Evolutionary conservation across 345 rosid species (phyloP).

Genomic region (Citrus medica): DNA sequence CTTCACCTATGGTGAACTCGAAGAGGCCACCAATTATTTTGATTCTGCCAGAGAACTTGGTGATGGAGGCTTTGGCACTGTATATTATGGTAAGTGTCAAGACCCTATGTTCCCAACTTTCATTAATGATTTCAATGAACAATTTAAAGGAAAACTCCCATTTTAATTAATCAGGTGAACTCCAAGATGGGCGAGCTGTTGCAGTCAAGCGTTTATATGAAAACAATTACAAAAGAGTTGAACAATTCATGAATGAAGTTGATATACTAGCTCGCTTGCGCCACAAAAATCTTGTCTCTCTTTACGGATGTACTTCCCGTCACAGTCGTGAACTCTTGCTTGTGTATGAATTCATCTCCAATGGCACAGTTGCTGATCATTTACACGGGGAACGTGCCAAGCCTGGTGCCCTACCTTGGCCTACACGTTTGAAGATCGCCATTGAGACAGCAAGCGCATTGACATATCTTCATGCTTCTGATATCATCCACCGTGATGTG

Average conservation of each 20-base stretch:
- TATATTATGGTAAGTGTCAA: conserved; percentile 59
- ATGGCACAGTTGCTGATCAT: conserved; percentile 93
- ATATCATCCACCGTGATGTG: conserved; percentile 84
- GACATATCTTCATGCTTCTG: conserved; percentile 72
- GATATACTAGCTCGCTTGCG: conserved; percentile 61
- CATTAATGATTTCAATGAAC: neutral
- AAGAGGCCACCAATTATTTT: conserved; percentile 65
- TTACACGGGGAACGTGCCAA: conserved; percentile 63
- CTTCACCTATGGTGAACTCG: conserved; percentile 66
- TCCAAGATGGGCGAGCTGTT: conserved; percentile 72
- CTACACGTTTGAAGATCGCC: conserved; percentile 67
- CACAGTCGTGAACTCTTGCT: conserved; percentile 71
- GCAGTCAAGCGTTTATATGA: conserved; percentile 88
- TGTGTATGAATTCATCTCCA: conserved; percentile 75
- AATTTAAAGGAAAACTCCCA: neutral
- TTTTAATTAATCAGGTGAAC: conserved; percentile 41
- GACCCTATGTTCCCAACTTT: no score
- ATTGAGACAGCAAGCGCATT: conserved; percentile 77
- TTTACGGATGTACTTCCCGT: conserved; percentile 87
- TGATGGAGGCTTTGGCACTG: conserved; percentile 93
- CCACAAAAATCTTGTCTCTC: conserved; percentile 68
- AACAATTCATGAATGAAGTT: conserved; percentile 86
- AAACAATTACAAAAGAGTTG: conserved; percentile 67
- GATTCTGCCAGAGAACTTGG: conserved; percentile 74
- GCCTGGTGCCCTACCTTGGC: conserved; percentile 66